phyloP scores from a whole-genome alignment of 176 grass and related monocot species.

The Eleusine indica region DNA sequence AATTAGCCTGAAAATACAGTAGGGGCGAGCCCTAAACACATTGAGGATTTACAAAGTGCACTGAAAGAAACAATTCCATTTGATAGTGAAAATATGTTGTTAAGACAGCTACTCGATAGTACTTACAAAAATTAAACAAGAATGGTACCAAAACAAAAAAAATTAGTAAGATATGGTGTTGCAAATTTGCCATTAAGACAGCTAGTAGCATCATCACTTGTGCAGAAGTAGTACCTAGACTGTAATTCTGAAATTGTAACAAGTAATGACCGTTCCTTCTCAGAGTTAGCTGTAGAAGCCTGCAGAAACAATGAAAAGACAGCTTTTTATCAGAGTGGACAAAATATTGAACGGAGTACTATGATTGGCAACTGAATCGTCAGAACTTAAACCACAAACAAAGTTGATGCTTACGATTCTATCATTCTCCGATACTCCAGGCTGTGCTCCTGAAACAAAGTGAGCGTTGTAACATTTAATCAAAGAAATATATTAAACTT shows the following conservation, averaged over 20 bases:
- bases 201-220: slow-evolving; percentile 13
- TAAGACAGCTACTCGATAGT: background rate
- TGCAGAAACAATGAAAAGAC: slow-evolving; percentile 45
- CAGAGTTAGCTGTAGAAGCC: slow-evolving; percentile 65
- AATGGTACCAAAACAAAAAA: background rate
- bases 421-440: slow-evolving; percentile 65
- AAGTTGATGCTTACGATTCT: slow-evolving; percentile 42
- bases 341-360: slow-evolving; percentile 16
- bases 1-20: background rate
- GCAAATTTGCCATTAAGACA: slow-evolving; percentile 18
- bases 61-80: background rate
- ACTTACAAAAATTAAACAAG: slow-evolving; percentile 20
- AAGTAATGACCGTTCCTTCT: slow-evolving; percentile 86
- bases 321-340: slow-evolving; percentile 13
- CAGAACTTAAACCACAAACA: slow-evolving; percentile 9
- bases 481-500: slow-evolving; percentile 12
- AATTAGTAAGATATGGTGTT: slow-evolving; percentile 8
- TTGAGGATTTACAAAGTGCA: background rate
- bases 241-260: slow-evolving; percentile 91
- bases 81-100: slow-evolving; percentile 1
- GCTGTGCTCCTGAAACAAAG: slow-evolving; percentile 54
- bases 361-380: background rate
- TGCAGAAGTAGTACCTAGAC: slow-evolving; percentile 60
- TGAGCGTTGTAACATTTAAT: slow-evolving; percentile 7
- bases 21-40: background rate